Conservation (phyloP, 257 asterid genomes). For the Ehretia macrophylla region DNA sequence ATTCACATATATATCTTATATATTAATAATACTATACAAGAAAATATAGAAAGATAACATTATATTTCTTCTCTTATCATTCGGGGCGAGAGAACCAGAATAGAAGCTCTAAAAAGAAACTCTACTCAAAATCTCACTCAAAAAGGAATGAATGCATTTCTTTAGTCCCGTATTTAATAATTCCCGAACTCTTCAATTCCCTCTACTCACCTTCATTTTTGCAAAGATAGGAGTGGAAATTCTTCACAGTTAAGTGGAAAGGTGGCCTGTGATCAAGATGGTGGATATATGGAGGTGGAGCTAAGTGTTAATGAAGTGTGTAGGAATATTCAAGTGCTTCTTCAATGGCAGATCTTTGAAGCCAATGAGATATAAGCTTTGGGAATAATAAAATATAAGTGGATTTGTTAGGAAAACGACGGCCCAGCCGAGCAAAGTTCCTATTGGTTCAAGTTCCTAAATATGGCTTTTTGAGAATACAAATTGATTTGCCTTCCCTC, state of each 20-base stretch:
- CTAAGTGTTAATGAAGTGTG: background rate
- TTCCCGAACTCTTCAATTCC: no score
- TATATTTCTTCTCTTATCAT: background rate
- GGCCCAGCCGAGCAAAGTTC: conserved; percentile 15
- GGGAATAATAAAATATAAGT: conserved; percentile 33
- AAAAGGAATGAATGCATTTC: no score
- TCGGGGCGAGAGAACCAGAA: no score
- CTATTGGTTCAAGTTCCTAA: conserved; percentile 38
- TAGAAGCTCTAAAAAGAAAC: no score
- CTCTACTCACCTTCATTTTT: background rate
- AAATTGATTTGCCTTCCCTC: background rate
- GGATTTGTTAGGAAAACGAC: conserved; percentile 32
- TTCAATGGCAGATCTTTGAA: conserved; percentile 42
- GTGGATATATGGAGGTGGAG: background rate
- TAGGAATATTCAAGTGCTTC: background rate
- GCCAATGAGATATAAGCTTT: conserved; percentile 57
- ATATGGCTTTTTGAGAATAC: conserved; percentile 8
- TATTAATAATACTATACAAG: background rate
- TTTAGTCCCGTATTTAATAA: no score
- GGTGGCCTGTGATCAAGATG: background rate
- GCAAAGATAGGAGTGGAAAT: background rate
- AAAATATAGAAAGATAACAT: no score
- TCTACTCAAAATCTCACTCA: no score
- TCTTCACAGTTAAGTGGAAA: background rate
- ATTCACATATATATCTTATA: no score